Percentiles rank a stretch among this genome's conserved stretches.
Conservation (phyloP, 2,329 filamentous ascomycete species). For the Botrytis hyacinthi region DNA sequence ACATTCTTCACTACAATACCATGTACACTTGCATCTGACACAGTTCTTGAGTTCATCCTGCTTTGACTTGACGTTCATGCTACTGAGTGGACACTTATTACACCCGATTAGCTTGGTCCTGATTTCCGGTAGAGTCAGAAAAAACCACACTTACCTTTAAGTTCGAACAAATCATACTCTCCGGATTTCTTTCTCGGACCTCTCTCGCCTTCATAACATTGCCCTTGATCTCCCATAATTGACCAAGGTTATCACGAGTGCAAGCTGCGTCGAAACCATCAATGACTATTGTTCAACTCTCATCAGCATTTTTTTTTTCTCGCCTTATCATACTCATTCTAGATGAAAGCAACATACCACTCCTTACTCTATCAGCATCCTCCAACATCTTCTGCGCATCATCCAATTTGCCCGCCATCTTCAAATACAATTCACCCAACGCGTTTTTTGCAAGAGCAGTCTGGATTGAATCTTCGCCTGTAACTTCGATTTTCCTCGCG, state of each 20-base stretch:
- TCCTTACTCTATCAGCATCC: neutral
- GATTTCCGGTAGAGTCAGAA: too few relatives aligned
- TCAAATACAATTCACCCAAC: neutral
- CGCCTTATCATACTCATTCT: neutral
- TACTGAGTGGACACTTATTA: neutral
- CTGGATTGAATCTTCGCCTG: neutral
- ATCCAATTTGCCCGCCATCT: neutral
- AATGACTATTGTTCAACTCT: neutral
- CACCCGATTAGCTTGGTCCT: neutral
- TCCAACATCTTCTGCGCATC: conserved; percentile 1
- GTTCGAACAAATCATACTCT: conserved; percentile 1
- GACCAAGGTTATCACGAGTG: neutral
- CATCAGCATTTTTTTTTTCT: neutral
- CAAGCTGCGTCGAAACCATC: neutral
- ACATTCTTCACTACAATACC: neutral
- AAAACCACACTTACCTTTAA: neutral
- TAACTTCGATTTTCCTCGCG: neutral
- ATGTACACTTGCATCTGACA: neutral
- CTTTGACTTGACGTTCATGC: neutral
- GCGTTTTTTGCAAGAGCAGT: neutral
- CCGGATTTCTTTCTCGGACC: neutral
- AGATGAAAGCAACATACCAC: neutral
- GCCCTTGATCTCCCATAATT: conserved; percentile 3
- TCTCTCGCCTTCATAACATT: conserved; percentile 1
- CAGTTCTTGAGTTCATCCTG: neutral